phyloP scores from a whole-genome alignment of 495 filamentous ascomycete genomes.

The Aspergillus bridgeri region DNA sequence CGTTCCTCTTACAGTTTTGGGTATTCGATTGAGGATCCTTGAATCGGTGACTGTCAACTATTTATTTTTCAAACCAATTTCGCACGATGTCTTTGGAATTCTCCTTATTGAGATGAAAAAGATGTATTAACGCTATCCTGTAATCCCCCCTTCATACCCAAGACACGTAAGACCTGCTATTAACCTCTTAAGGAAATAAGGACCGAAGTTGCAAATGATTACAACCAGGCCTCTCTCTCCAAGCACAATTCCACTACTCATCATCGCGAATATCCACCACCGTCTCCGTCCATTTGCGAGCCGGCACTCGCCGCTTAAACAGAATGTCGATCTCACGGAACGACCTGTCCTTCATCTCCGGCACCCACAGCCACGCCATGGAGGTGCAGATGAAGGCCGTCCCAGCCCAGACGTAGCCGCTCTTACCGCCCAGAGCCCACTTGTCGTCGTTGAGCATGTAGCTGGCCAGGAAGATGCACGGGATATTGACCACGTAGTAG shows the following conservation, averaged over 20 bases:
- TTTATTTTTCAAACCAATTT: too few species aligned
- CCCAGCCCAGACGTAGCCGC: conserved; percentile 74
- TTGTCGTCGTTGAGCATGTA: conserved; percentile 64
- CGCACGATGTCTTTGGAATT: too few species aligned
- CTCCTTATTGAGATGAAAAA: too few species aligned
- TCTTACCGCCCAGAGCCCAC: conserved; percentile 69
- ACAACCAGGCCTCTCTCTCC: too few species aligned
- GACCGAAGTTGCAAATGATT: too few species aligned
- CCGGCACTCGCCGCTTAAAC: conserved; percentile 51
- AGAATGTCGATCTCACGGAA: conserved; percentile 53
- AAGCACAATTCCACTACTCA: conserved; percentile 34
- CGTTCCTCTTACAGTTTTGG: too few species aligned
- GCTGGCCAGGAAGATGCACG: conserved; percentile 54
- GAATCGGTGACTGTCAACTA: too few species aligned
- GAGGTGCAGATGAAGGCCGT: conserved; percentile 63
- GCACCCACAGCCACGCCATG: conserved; percentile 57
- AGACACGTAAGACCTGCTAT: too few species aligned
- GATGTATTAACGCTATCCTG: too few species aligned
- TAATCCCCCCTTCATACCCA: too few species aligned
- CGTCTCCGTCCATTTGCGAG: conserved; percentile 53
- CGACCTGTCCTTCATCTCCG: conserved; percentile 50
- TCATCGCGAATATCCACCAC: conserved; percentile 50
- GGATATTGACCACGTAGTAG: conserved; percentile 65
- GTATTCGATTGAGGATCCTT: too few species aligned
- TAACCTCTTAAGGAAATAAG: too few species aligned